These are phyloP conservation scores for Lactarius indigo DNA, from an alignment of 768 basidiomycete genomes.

Conservation along the genomic window DNA sequence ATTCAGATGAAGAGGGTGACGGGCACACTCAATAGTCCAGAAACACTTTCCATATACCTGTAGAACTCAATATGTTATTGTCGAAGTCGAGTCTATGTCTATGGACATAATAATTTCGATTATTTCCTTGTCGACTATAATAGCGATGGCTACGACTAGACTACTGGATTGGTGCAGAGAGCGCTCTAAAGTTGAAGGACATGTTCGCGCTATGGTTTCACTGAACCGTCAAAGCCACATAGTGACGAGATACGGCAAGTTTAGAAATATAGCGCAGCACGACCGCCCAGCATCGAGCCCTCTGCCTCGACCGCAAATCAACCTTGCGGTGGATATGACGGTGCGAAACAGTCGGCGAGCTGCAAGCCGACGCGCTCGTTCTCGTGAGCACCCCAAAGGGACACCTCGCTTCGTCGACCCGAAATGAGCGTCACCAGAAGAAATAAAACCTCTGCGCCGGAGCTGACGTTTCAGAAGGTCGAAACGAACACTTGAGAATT, in stretches of 20 bases:
- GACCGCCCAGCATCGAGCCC: constrained; percentile 43
- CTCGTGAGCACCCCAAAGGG: constrained; percentile 49
- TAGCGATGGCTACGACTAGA: neutral
- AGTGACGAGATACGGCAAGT: constrained; percentile 74
- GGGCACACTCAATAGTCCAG: neutral
- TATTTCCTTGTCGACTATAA: neutral
- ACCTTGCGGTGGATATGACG: constrained; percentile 51
- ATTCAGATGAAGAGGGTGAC: constrained; percentile 42
- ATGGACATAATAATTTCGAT: neutral
- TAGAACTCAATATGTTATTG: neutral
- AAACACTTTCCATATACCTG: neutral
- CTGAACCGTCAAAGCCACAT: constrained; percentile 80
- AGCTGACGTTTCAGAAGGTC: constrained; percentile 65
- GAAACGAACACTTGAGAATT: constrained; percentile 58
- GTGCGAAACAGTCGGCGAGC: constrained; percentile 33
- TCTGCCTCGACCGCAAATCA: constrained; percentile 42
- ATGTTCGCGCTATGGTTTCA: constrained; percentile 80
- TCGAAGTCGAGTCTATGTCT: neutral
- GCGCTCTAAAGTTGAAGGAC: neutral
- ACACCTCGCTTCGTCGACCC: constrained; percentile 78
- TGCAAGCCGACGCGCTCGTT: constrained; percentile 34
- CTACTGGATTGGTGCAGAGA: neutral
- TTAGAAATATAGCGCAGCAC: constrained; percentile 78
- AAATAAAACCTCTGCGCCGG: constrained; percentile 44
- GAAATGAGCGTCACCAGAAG: constrained; percentile 64